Evolutionary conservation across 768 basidiomycete species (phyloP), one percentile per base, ranked within the genome.

Genomic region (Psilocybe subaeruginosa): DNA sequence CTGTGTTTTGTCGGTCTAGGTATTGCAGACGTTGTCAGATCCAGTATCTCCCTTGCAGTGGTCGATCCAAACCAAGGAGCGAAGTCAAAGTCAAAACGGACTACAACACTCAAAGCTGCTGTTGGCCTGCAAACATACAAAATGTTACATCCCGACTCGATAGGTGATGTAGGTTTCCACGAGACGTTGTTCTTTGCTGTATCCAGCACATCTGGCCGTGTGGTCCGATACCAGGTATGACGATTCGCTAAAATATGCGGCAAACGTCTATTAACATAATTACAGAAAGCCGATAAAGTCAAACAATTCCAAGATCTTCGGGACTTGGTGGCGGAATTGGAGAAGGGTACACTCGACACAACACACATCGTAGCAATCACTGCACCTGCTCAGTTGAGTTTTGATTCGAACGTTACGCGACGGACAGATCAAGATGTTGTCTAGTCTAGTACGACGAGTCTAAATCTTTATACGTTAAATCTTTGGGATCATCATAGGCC

Each of bases 1-100:
- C 80, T 93, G 0, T 93, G 91, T 68, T 91, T 95, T 66, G 87
- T 94, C 1, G 93, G 94, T 1, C 78, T 91, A 61, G 80, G 81
- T 8, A 93, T 95, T 33, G 75, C 80, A 41, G 70, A 77, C 60
- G 60, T 66, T 65, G 71, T 79, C 45, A 64, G 81, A 66, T 63
- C 72, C 45, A 19, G 31, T 37, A 33, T 53, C 14, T 5, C 19
- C 17, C 31, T 6, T 33, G 29, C 23, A 27, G 55, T 23, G 23
- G 23, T 23, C 23, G 23, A 23, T 23, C 23, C 11, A 39, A 49
- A 14, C 5, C 12, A 6, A 35, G 33, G 35, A 59, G 16, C 11
- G 16, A 51, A 12, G 29, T 27, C 23, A 2, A 49, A 33, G 19
- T 54, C 30, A 43, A 60, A 68, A 35, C 19, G 9, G 16, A 35